Evolutionary conservation across 108 stramenopile species (phyloP).

Genomic region (Nannochloropsis salina): DNA sequence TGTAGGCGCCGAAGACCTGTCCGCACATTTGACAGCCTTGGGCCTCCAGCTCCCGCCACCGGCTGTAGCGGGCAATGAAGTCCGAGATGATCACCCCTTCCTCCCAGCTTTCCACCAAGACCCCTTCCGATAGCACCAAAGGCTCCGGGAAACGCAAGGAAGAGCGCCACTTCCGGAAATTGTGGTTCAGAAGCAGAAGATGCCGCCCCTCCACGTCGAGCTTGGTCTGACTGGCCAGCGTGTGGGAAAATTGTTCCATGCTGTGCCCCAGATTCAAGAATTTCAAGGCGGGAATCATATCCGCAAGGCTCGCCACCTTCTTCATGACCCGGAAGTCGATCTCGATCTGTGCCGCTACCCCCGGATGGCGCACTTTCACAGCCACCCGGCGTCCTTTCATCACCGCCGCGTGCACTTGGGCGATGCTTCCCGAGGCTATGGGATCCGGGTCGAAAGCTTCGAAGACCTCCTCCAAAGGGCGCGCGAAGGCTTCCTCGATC

Average conservation of each 20-base stretch:
- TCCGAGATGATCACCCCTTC: constrained; percentile 46
- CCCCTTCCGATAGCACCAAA: constrained; percentile 21
- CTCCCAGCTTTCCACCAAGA: constrained; percentile 52
- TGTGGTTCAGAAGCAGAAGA: constrained; percentile 63
- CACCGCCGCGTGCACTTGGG: constrained; percentile 57
- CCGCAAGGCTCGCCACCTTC: constrained; percentile 52
- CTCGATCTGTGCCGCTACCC: constrained; percentile 62
- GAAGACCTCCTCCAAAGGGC: constrained; percentile 55
- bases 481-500: constrained; percentile 31
- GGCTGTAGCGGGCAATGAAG: constrained; percentile 23
- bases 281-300: constrained; percentile 52
- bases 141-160: constrained; percentile 35
- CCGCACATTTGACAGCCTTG: constrained; percentile 24
- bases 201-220: constrained; percentile 69
- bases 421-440: constrained; percentile 72
- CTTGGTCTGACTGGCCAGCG: constrained; percentile 69
- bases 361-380: constrained; percentile 71
- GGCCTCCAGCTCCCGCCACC: constrained; percentile 13
- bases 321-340: constrained; percentile 73
- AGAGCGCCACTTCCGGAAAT: constrained; percentile 61
- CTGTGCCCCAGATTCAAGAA: constrained; percentile 62
- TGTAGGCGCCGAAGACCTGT: neutral
- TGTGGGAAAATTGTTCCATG: constrained; percentile 70
- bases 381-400: constrained; percentile 44
- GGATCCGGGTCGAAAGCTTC: constrained; percentile 62